Base-by-base conservation (phyloP, 1,139 yeast species). In the Pichia sp. region DNA sequence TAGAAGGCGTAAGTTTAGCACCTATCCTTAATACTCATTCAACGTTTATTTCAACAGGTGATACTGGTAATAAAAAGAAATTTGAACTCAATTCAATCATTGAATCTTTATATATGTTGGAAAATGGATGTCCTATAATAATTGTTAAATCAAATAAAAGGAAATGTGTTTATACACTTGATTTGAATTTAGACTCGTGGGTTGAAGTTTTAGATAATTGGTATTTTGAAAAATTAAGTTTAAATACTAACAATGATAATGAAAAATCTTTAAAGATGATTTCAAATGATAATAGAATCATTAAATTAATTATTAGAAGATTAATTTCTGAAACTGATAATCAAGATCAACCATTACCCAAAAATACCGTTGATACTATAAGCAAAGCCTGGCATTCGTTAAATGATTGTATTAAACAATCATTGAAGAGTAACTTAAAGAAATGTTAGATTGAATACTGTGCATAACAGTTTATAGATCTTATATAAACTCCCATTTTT, bases 1-100 rank as follows among this genome's bases (percentile, higher is more conserved):
- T 77, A 41, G 66, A 65, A 34, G 75, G 74, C 1, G 70, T 80
- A 0, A 76, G 85, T 1, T 56, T 83, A 45, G 80, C 87, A 0
- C 74, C 83, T 0, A 67, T 82, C 2, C 58, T 81, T 53, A 79
- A 80, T 66, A 54, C 67, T 55, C 65, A 63, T 46, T 55, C 67
- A 36, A 36, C 41, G 11, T 36, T 36, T 11, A 36, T 36, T 19
- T 3, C 25, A 36, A 36, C 9, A 9, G 73, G 67, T 18, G 41
- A 49, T n/a, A 57, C 57, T n/a, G 44, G 51, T 3, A 46, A 49
- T 14, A 59, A 58, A 44, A 68, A 60, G 47, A 66, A 61, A 42
- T 50, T 63, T 39, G 65, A 63, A 31, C 47, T 59, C n/a, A 48
- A 53, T 3, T 47, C 62, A n/a, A 57, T 56, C 29, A 51, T 70